phyloP scores from a whole-genome alignment of 768 basidiomycete genomes.

The Agrocybe praecox region DNA sequence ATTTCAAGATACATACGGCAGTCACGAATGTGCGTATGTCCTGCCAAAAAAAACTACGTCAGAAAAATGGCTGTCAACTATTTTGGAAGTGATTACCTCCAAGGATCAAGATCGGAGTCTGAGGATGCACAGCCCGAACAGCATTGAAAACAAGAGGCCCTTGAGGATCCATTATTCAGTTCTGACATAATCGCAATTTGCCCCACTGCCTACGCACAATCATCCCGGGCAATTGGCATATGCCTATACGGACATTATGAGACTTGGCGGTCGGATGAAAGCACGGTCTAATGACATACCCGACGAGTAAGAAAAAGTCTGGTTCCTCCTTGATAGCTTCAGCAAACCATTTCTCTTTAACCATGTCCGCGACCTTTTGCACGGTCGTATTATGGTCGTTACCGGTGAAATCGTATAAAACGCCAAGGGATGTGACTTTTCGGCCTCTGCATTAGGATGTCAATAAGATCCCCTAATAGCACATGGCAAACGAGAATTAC shows the following conservation, averaged over 20 bases:
- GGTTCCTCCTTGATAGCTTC: slow-evolving; percentile 81
- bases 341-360: slow-evolving; percentile 80
- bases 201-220: slow-evolving; percentile 47
- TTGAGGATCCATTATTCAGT: slow-evolving; percentile 17
- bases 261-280: too few species aligned
- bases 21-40: slow-evolving; percentile 81
- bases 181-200: not conserved
- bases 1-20: slow-evolving; percentile 49
- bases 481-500: slow-evolving; percentile 34
- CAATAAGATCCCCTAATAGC: not conserved
- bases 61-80: not conserved
- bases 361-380: slow-evolving; percentile 72
- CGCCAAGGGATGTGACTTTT: slow-evolving; percentile 77
- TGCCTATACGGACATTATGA: slow-evolving; percentile 48
- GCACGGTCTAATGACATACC: slow-evolving; percentile 39
- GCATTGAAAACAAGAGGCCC: slow-evolving; percentile 77
- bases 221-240: slow-evolving; percentile 77
- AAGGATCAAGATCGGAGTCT: slow-evolving; percentile 82
- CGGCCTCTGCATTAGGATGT: slow-evolving; percentile 47
- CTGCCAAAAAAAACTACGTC: slow-evolving; percentile 31
- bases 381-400: slow-evolving; percentile 76
- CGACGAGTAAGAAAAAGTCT: slow-evolving; percentile 78
- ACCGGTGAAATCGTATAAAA: slow-evolving; percentile 75
- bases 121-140: slow-evolving; percentile 69
- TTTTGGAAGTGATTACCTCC: slow-evolving; percentile 51